Evolutionary conservation across 176 grass and related monocot species (phyloP), one percentile per base, ranked within the genome.

Genomic region (Zoysia pacifica): DNA sequence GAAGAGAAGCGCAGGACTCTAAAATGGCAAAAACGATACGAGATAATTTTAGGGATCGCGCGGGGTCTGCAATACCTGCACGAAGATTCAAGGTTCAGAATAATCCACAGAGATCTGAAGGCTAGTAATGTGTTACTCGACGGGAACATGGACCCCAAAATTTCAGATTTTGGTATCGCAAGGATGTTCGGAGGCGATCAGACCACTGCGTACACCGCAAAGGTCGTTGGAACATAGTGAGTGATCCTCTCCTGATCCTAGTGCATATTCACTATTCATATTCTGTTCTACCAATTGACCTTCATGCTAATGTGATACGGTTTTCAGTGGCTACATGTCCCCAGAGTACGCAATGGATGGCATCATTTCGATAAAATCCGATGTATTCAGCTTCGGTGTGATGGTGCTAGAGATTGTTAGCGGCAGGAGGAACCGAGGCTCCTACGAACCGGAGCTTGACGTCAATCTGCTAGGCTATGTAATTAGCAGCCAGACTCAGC

Each of bases 151-250:
- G 9, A 62, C 14, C 86, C 86, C 20, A 88, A 88, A 28, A 79
- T 88, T 4, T 83, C 81, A 2, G 86, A 83, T 11, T 88, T 88
- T 16, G 86, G 86, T 0, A 79, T 88, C 10, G 81, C 86, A 3
- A 69, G 86, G n/a, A 78, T 86, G 79, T 90, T 90, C 11, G 70
- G 80, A 37, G 79, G 74, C 39, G 88, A 90, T 62, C 88, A 86
- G 70, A 86, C 75, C 11, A 78, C 74, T 37, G 83, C 20, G 1
- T 78, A 82, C 8, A 86, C 88, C 9, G 3, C 2, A 2, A 86
- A 79, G 69, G 72, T 90, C 69, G 65, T 87, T 9, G 80, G 88
- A 9, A 87, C 88, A 70, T 90, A 70, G 83, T 90, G 84, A 63
- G 83, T 75, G 28, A 38, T 1, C 20, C 36, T 49, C 46, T 14